phyloP scores from a whole-genome alignment of 768 basidiomycete genomes.

The Megacollybia marginata region DNA sequence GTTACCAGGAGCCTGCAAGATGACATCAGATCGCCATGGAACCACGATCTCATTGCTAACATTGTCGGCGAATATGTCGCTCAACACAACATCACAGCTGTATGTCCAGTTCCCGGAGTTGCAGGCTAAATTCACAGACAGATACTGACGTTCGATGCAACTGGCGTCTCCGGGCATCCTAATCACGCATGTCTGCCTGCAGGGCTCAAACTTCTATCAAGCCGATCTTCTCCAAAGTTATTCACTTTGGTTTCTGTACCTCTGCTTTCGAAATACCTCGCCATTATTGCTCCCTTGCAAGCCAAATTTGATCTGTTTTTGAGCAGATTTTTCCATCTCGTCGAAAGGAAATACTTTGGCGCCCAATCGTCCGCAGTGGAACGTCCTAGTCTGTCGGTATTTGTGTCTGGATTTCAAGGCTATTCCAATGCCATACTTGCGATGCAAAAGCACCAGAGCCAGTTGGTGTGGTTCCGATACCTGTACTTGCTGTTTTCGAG shows the following conservation, averaged over 20 bases:
- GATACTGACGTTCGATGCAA: slow-evolving; percentile 81
- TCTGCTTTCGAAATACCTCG: slow-evolving; percentile 51
- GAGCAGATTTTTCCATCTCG: slow-evolving; percentile 15
- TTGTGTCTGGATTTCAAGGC: slow-evolving; percentile 48
- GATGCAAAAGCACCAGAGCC: slow-evolving; percentile 66
- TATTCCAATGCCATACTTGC: slow-evolving; percentile 56
- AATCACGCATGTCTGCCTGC: slow-evolving; percentile 72
- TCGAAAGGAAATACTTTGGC: slow-evolving; percentile 15
- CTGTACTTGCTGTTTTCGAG: slow-evolving; percentile 72
- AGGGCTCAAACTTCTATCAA: slow-evolving; percentile 36
- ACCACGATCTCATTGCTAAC: slow-evolving; percentile 46
- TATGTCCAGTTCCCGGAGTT: slow-evolving; percentile 23
- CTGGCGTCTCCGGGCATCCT: slow-evolving; percentile 77
- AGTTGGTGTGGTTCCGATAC: slow-evolving; percentile 88
- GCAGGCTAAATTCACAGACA: slow-evolving; percentile 19
- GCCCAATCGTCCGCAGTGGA: slow-evolving; percentile 1
- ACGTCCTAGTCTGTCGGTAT: slow-evolving; percentile 26
- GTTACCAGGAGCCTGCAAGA: slow-evolving; percentile 56
- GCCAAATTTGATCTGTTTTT: slow-evolving; percentile 38
- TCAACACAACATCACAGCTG: slow-evolving; percentile 54
- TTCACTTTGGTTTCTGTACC: slow-evolving; percentile 60
- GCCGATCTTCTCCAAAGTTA: slow-evolving; percentile 24
- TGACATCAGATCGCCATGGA: slow-evolving; percentile 64
- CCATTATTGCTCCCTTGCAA: slow-evolving; percentile 42
- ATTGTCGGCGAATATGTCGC: slow-evolving; percentile 54